Evolutionary conservation across 2,329 filamentous ascomycete genomes (phyloP), one percentile per base, ranked within the genome.

Genomic region (Alternaria conjuncta): DNA sequence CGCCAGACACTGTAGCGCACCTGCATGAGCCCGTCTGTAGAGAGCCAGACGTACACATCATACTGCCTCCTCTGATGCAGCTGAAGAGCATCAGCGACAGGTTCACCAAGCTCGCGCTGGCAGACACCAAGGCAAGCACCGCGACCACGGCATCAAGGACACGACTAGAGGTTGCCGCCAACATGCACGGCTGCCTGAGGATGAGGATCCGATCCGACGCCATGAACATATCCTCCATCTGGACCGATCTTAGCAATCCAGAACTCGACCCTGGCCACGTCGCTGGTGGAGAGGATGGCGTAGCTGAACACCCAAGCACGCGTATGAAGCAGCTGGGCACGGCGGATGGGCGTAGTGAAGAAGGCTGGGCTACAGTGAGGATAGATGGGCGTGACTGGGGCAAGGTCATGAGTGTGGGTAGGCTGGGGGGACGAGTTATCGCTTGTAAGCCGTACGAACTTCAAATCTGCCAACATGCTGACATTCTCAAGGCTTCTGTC

Each of bases 301-400:
- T 97, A 8, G 89, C 88, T 57, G 90, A 95, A 63, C 92, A 97
- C 78, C 94, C 94, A 0, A 94, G 90, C 78, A 93, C 93, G 55
- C 86, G 85, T 63, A 95, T 96, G 85, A 89, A 88, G 70, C 87
- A 81, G 55, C 71, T 87, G 1, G 85, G 85, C 6, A 82, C 81
- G 46, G 82, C 84, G 0, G 83, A 85, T 63, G 86, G 89, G 57
- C 89, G 88, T 20, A 92, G 92, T 13, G 92, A 94, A 13, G 89
- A 93, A 65, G 89, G 89, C 49, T 98, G 95, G 93, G 93, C 94
- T 1, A 93, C 88, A 23, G 95, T 98, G 36, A 86, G 92, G 57
- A 94, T 98, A 23, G 96, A 98, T 81, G 96, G 94, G 32, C 91
- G 89, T 78, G 96, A 99, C 78, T 98, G 96, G 95, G 93, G 93